These are phyloP conservation scores for Monosporozyma aquatica DNA, from an alignment of 805 yeast genomes.

Conservation along the genomic window DNA sequence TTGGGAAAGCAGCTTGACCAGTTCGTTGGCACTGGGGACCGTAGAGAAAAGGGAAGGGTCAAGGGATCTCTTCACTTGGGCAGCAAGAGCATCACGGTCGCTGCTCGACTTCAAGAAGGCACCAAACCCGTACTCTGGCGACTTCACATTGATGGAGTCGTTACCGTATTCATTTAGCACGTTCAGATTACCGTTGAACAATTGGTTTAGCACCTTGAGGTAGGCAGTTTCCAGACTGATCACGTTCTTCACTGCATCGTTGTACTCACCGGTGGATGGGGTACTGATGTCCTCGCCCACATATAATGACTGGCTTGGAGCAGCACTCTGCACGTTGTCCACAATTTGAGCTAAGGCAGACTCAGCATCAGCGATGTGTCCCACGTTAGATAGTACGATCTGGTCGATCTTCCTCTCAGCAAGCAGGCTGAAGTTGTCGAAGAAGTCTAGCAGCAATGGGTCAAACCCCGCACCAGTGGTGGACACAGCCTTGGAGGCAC, in stretches of 20 bases:
- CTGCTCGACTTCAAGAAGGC: constrained; percentile 50
- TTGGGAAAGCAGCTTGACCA: constrained; percentile 50
- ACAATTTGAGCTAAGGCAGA: constrained; percentile 40
- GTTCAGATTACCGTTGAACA: constrained; percentile 44
- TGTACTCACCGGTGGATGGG: not conserved
- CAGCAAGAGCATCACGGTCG: constrained; percentile 38
- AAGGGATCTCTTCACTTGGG: constrained; percentile 38
- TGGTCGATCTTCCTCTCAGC: constrained; percentile 39
- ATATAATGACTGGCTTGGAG: constrained; percentile 54
- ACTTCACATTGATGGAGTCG: constrained; percentile 37
- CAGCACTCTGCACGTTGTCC: constrained; percentile 39
- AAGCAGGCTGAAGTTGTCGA: constrained; percentile 45
- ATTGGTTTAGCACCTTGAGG: constrained; percentile 61
- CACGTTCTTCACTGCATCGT: constrained; percentile 34
- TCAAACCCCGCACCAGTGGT: constrained; percentile 40
- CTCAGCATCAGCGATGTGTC: constrained; percentile 18
- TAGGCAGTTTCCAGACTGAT: constrained; percentile 63
- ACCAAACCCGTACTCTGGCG: constrained; percentile 89
- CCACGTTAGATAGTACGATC: constrained; percentile 46
- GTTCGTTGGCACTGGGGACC: constrained; percentile 34
- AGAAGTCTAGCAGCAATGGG: constrained; percentile 68
- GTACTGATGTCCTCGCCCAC: constrained; percentile 37
- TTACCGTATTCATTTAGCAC: constrained; percentile 52
- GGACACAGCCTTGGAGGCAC: constrained; percentile 25
- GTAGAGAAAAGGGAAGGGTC: constrained; percentile 36